Conservation (phyloP, 169 alveolate genomes). For the Perkinsus chesapeaki region DNA sequence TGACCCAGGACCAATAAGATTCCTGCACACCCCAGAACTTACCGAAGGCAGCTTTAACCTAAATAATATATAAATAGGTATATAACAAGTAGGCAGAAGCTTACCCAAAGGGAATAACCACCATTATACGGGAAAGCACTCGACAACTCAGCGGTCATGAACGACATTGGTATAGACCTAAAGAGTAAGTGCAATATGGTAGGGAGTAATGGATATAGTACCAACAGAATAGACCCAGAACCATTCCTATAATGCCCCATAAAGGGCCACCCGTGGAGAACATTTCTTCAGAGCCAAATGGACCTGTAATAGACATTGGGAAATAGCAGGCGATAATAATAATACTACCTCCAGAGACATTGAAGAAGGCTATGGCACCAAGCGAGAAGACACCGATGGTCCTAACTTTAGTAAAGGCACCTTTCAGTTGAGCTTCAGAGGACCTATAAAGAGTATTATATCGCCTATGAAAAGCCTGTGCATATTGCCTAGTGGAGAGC, state of each 20-base stretch:
- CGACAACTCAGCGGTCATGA: constrained; percentile 6
- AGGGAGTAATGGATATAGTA: no score
- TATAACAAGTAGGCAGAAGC: neutral
- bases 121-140: constrained; percentile 11
- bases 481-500: neutral
- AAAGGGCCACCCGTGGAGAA: constrained; percentile 6
- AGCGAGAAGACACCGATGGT: constrained; percentile 1
- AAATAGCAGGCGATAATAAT: neutral
- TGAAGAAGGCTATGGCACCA: constrained; percentile 8
- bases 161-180: neutral
- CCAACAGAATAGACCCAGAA: neutral
- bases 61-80: neutral
- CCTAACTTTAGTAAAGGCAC: neutral
- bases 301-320: neutral
- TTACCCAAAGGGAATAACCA: constrained; percentile 12
- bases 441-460: neutral
- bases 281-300: constrained; percentile 11
- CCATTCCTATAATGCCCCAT: neutral
- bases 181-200: no score
- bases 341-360: constrained; percentile 9
- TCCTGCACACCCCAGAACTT: constrained; percentile 12
- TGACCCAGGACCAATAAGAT: constrained; percentile 12
- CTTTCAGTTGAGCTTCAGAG: neutral
- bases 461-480: neutral
- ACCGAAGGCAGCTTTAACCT: constrained; percentile 8